Base-by-base conservation (phyloP, 345 rosid genomes). In the Viola odorata region DNA sequence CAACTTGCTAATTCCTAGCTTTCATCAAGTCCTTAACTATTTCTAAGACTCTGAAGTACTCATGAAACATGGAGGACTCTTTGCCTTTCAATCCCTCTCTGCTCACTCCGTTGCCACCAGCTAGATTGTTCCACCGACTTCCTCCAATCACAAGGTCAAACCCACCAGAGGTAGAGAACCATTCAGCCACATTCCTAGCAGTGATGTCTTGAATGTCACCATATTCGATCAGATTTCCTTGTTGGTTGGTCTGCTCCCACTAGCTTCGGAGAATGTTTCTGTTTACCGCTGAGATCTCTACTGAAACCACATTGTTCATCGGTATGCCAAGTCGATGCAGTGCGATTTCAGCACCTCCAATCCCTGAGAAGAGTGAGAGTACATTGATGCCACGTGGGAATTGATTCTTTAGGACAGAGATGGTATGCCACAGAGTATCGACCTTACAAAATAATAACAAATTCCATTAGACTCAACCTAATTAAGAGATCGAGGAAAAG, bases 271-370 rank as follows among this genome's bases (percentile, higher is more conserved):
- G 8, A 3, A 71, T 64, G 42, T 40, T 50, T 14, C 45, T 37
- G 32, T 67, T 76, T 12, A 50, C 68, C 23, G 44, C 62, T 14
- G 54, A 64, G n/a, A 68, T 61, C 70, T 76, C 73, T 0, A 72
- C 71, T 3, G 80, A 68, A 0, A 65, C 76, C 9, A 67, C 70
- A 5, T 55, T 52, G 1, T 68, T 68, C 68, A 71, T 41, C 16
- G 62, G 67, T 16, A 69, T 69, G 8, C 61, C 67, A 41, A 69
- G 67, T 10, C 62, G 50, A n/a, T 77, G 39, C 8, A 72, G 62
- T 7, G 77, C 74, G 0, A 69, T 66, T 61, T 77, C 75, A 14
- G 64, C 80, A 37, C 80, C 77, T 5, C 77, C 77, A 62, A 77
- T 77, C 0, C 77, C 74, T 11, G 73, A 57, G 55, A 70, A 70